phyloP scores from a whole-genome alignment of 1,139 yeast genomes.

The Saccharomyces pastorianus region DNA sequence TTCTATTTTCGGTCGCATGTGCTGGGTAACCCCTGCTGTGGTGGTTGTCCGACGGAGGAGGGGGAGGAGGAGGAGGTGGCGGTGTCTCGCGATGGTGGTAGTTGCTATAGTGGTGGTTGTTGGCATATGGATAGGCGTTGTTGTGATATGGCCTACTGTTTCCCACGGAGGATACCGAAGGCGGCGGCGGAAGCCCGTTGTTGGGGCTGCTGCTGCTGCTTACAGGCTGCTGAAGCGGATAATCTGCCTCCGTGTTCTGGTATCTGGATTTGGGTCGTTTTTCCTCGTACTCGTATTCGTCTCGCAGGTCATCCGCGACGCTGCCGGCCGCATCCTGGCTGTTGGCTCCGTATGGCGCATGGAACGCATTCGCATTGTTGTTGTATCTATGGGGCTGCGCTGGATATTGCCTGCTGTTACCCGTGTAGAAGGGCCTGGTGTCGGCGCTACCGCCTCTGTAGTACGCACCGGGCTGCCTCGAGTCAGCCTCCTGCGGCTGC shows the following conservation, averaged over 20 bases:
- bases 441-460: neutral
- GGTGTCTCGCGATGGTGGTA: neutral
- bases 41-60: neutral
- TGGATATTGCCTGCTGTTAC: neutral
- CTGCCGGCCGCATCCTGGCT: neutral
- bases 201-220: neutral
- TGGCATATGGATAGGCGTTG: neutral
- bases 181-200: conserved; percentile 2
- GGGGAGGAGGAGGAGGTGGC: neutral
- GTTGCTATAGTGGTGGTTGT: neutral
- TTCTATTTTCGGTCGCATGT: neutral
- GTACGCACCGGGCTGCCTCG: neutral
- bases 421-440: neutral
- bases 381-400: neutral
- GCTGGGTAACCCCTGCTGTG: neutral
- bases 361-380: neutral
- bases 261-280: neutral
- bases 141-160: neutral
- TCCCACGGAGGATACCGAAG: neutral
- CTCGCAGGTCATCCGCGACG: neutral
- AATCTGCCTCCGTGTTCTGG: neutral
- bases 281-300: neutral
- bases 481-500: neutral
- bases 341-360: neutral
- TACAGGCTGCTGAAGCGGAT: neutral